Base-by-base conservation (phyloP, 257 asterid species). In the Jacaranda copaia region DNA sequence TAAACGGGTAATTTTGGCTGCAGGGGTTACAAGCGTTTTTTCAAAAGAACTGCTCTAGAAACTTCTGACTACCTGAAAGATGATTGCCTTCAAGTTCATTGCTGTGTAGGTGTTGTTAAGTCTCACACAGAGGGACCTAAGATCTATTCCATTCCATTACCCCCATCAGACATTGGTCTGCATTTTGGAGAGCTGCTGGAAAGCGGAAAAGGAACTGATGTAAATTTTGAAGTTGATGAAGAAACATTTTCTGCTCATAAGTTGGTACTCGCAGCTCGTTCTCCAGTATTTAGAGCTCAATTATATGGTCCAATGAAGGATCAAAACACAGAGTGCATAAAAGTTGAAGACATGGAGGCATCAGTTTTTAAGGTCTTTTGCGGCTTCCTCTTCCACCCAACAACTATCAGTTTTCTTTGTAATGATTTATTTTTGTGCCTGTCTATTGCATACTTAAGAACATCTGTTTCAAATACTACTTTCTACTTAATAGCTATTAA, bases 201-300 rank as follows among this genome's bases (percentile, higher is more conserved):
- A 81, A 87, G 91, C 80, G 95, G 92, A 72, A 76, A 79, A 84
- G 97, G 90, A 77, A 85, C 89, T 45, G 98, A 94, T 75, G 88
- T 94, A 62, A 86, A 32, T 67, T 87, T 94, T 61, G 96, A 91
- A 46, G 90, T 94, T 76, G 84, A 85, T 83, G 98, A 85, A 56
- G 98, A 94, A 77, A 81, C 59, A 0, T 92, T 89, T 86, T 59
- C 91, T 6, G 97, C 95, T 73, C 99, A 94, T 87, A 94, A 94
- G 84, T 80, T 94, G 79, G 89, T 94, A 8, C 96, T 92, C 81
- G 97, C 98, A 59, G 98, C 99, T 73, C 93, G 98, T 4, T 94
- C 99, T 36, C 99, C 99, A n/a, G 99, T 94, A 61, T 94, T 94
- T 80, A 88, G 97, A 80, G 99, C 98, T 80, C 99, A 92, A 48